Evolutionary conservation across 352 stramenopile genomes (phyloP), one percentile per base, ranked within the genome.

Genomic region (Phytophthora sojae): DNA sequence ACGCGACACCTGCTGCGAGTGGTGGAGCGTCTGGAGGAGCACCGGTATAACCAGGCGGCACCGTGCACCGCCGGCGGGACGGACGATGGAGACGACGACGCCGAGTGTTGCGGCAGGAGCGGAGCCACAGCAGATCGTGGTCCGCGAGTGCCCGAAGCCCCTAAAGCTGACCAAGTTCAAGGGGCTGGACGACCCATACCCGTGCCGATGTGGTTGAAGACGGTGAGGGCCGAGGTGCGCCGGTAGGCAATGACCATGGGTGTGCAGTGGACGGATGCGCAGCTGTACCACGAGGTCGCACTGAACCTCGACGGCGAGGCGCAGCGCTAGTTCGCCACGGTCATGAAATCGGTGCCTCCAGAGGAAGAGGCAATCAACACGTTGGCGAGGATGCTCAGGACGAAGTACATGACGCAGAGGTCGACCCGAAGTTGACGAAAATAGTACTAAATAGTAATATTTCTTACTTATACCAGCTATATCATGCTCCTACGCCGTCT

Each of bases 151-250:
- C 26, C 26, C 35, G 4, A 44, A 44, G 35, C 3, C 35, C 9
- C 12, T 61, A 21, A 44, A 35, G 4, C 9, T 61, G 3, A 17
- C 37, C 9, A 64, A 64, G 26, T 65, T 32, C n/a, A 50, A 65
- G 15, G 58, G 58, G 4, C 3, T 65, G n/a, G 58, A 58, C 15
- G 58, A 32, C n/a, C 26, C 9, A 50, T 52, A 32, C 47, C 58
- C 5, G 32, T 65, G 6, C 39, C 30, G 29, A 65, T 32, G 47
- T 65, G 58, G 58, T 14, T 65, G 8, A 12, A 19, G 3, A 19
- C 58, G 7, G 49, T 65, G 4, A 7, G 35, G 9, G 35, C 5
- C 9, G 35, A 44, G 35, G 35, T 44, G 35, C 12, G 35, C 3
- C 35, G 35, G 35, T 7, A 44, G 35, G 35, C 35, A 9, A 7